A percentile compares a stretch with the other conserved stretches of the same genome.
phyloP scores from a whole-genome alignment of 1,284 basidiomycete genomes.

The Sporisorium iseilematis-ciliati region DNA sequence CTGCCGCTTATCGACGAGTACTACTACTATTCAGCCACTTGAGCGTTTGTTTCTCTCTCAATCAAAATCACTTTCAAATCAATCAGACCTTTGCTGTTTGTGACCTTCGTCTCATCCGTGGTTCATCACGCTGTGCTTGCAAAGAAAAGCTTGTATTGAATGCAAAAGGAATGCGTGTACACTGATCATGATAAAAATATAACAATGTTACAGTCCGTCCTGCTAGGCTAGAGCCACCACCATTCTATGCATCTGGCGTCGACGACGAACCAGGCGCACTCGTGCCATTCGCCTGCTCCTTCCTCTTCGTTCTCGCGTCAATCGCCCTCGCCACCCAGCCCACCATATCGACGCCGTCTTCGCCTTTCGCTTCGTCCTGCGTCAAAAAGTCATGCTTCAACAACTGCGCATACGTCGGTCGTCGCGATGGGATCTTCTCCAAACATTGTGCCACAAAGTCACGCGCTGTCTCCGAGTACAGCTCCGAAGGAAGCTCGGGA shows the following conservation, averaged over 20 bases:
- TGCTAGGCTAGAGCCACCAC: neutral
- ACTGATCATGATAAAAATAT: too few relatives aligned
- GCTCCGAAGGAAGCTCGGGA: conserved; percentile 78
- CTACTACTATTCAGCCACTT: conserved; percentile 77
- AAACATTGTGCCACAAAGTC: conserved; percentile 68
- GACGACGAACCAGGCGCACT: conserved; percentile 4
- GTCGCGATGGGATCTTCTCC: conserved; percentile 73
- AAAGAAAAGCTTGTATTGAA: too few relatives aligned
- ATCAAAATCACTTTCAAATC: neutral
- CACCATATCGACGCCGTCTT: conserved; percentile 69
- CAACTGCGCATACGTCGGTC: conserved; percentile 87
- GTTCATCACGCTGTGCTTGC: too few relatives aligned
- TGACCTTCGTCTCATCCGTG: too few relatives aligned
- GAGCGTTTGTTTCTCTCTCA: conserved; percentile 1
- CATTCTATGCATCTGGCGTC: conserved; percentile 1
- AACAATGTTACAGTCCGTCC: too few relatives aligned
- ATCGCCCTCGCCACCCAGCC: conserved; percentile 63
- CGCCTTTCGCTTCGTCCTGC: conserved; percentile 65
- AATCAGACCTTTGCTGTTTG: too few relatives aligned
- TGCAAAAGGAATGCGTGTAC: too few relatives aligned
- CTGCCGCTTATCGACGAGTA: conserved; percentile 93
- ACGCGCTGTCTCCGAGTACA: conserved; percentile 67
- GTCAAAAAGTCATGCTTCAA: conserved; percentile 82
- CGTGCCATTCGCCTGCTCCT: conserved; percentile 23
- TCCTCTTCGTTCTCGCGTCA: conserved; percentile 28